These are phyloP conservation scores for Cystobasidium tubakii DNA, from an alignment of 768 basidiomycete species.

Conservation along the genomic window DNA sequence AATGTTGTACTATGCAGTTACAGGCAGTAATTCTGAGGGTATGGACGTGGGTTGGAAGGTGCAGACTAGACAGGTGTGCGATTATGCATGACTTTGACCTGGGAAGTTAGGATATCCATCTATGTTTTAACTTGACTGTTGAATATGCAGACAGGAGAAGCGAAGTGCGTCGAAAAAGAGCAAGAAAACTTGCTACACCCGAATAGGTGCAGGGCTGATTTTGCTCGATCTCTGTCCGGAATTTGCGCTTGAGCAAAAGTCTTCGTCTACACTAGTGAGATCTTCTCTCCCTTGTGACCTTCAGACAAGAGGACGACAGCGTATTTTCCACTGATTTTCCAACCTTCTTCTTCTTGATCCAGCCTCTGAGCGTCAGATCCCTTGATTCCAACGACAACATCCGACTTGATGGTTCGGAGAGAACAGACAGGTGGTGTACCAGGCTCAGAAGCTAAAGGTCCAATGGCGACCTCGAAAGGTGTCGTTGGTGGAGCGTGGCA, in stretches of 20 bases:
- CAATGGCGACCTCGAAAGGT: slow-evolving; percentile 82
- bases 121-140: no score
- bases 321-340: slow-evolving; percentile 63
- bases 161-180: no score
- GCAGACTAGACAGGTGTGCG: no score
- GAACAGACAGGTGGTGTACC: slow-evolving; percentile 78
- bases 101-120: no score
- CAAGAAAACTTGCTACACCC: no score
- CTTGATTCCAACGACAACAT: slow-evolving; percentile 79
- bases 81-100: no score
- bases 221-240: no score
- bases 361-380: slow-evolving; percentile 57
- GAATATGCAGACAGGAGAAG: no score
- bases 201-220: no score
- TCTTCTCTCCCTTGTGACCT: slow-evolving; percentile 71
- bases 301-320: slow-evolving; percentile 81
- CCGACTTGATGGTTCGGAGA: slow-evolving; percentile 85
- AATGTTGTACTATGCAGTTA: slow-evolving; percentile 8
- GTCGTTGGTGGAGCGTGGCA: slow-evolving; percentile 56
- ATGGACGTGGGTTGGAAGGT: background rate
- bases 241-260: no score
- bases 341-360: slow-evolving; percentile 69
- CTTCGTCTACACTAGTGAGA: slow-evolving; percentile 23
- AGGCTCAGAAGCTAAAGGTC: slow-evolving; percentile 78
- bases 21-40: background rate